Base-by-base conservation (phyloP, 805 yeast genomes). In the Metschnikowia bowlesiae region DNA sequence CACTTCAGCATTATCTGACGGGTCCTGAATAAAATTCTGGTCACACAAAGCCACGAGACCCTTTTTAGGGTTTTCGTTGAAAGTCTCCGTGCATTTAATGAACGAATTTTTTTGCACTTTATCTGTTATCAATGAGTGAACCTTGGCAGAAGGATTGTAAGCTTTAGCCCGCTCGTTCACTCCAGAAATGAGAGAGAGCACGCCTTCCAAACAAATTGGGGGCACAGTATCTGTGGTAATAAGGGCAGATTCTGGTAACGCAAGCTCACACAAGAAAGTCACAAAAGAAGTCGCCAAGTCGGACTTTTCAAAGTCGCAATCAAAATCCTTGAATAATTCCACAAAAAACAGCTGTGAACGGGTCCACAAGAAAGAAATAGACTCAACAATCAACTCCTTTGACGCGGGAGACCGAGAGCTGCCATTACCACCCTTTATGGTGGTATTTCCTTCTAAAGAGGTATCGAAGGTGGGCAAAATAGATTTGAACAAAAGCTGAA, bases 121-220 rank as follows among this genome's bases (percentile, higher is more conserved):
- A 55, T 79, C 75, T 9, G 65, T 47, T 34, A 80, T 68, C 47
- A 77, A 61, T 1, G 65, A 58, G 39, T 71, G 73, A 28, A 63
- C 46, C 5, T 37, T 37, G 2, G 40, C 35, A 8, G 39, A 14
- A 33, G 11, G 40, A 11, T 28, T 36, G 13, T 32, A 52, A 44
- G 59, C 41, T 67, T 74, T 70, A 54, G 80, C 62, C 62, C 84
- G 63, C 42, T 77, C 81, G 55, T 79, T 77, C 42, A 88, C 72
- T 13, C 84, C 83, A 51, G 81, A 79, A 39, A 91, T 73, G 49
- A 86, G 82, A 2, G 87, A 78, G 22, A 92, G 71, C 2, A 94
- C 66, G 1, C 97, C 96, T 60, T 94, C 98, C 46, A 94, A 72
- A 60, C 98, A 92, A 7, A 90, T 79, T 0, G 98, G 97, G 0